Evolutionary conservation across 768 basidiomycete species (phyloP).

Genomic region (Termitomyces heimii): DNA sequence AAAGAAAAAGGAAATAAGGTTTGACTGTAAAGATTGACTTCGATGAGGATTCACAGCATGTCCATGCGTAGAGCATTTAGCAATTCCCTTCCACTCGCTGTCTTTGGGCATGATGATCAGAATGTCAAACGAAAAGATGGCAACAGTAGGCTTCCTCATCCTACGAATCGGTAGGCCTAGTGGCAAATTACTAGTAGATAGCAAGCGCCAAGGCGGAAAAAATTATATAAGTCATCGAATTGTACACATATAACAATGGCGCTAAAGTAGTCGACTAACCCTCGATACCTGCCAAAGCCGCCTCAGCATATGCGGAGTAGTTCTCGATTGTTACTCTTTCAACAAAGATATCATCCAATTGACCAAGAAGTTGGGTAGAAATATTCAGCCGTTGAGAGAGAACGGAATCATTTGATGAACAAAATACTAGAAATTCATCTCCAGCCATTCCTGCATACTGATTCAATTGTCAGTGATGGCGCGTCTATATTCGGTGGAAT

Average conservation of each 20-base stretch:
- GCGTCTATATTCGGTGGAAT: not conserved
- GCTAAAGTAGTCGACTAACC: constrained; percentile 21
- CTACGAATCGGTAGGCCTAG: no score
- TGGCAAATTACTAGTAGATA: not conserved
- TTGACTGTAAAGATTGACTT: no score
- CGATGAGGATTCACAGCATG: no score
- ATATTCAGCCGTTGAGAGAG: constrained; percentile 47
- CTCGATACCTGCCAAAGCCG: constrained; percentile 32
- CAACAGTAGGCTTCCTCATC: no score
- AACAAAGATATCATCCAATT: constrained; percentile 41
- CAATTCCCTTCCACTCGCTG: no score
- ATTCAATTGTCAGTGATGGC: not conserved
- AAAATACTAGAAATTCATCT: constrained; percentile 49
- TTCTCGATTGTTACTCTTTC: constrained; percentile 54
- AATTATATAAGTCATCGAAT: not conserved
- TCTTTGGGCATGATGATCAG: no score
- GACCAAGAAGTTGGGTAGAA: constrained; percentile 37
- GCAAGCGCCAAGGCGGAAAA: not conserved
- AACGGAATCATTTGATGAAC: constrained; percentile 42
- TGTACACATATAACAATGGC: not conserved
- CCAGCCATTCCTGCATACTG: constrained; percentile 58
- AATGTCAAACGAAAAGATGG: no score
- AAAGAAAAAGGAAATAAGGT: no score
- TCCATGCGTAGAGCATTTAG: no score
- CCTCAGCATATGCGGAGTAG: constrained; percentile 52